These are phyloP conservation scores for Senna tora DNA, from an alignment of 306 rosid genomes.

Conservation along the genomic window DNA sequence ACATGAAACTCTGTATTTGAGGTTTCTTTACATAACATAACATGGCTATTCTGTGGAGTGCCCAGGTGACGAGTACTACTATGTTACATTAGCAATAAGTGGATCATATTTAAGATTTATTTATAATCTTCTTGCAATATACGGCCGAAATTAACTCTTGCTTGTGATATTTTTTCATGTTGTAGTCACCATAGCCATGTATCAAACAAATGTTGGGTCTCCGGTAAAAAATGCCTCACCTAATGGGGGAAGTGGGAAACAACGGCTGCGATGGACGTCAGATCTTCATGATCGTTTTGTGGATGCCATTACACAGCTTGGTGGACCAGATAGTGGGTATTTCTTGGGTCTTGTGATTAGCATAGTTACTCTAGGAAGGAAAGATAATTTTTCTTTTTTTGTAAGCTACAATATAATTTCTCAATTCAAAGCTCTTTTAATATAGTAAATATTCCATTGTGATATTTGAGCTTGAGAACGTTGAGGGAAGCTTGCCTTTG, in stretches of 20 bases:
- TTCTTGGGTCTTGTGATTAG: conserved; percentile 49
- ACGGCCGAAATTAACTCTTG: conserved; percentile 4
- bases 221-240: conserved; percentile 54
- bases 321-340: conserved; percentile 99
- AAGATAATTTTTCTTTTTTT: background rate
- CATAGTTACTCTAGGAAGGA: background rate
- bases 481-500: background rate
- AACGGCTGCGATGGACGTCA: conserved; percentile 88
- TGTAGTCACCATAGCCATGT: conserved; percentile 54
- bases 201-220: conserved; percentile 64
- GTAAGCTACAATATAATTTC: background rate
- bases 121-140: conserved; percentile 11
- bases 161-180: background rate
- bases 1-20: too few relatives aligned
- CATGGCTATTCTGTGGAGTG: too few relatives aligned
- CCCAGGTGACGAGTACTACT: conserved; percentile 25
- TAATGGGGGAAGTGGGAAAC: conserved; percentile 76
- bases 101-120: conserved; percentile 6
- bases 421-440: background rate
- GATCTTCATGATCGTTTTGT: conserved; percentile 97
- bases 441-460: background rate
- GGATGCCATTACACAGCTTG: conserved; percentile 89
- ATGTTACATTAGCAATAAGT: background rate
- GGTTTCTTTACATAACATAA: background rate
- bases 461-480: conserved; percentile 15